Evolutionary conservation across 2,329 filamentous ascomycete genomes (phyloP).

Genomic region (Gnomoniopsis sp.): DNA sequence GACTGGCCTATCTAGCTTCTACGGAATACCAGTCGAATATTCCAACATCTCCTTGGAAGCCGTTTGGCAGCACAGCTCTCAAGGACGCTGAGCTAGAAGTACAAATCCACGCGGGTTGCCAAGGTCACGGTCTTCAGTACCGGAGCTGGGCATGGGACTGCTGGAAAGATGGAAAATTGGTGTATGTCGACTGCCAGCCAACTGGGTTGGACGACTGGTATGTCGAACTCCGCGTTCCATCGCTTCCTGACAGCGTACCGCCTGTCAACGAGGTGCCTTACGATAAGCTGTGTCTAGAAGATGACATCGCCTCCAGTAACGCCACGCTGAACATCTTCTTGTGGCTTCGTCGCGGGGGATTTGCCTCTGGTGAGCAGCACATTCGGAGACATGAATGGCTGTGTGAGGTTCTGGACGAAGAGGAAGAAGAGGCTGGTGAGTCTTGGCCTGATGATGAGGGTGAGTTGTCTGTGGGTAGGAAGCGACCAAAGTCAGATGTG

Average conservation of each 20-base stretch:
- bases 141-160: slow-evolving; percentile 1
- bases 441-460: background rate
- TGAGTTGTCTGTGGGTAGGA: background rate
- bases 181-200: background rate
- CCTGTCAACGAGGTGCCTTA: background rate
- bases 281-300: background rate
- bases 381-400: slow-evolving; percentile 3
- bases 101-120: too few relatives aligned
- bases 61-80: too few relatives aligned
- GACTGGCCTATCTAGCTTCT: slow-evolving; percentile 1
- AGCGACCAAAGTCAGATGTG: background rate
- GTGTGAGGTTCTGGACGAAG: background rate
- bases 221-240: background rate
- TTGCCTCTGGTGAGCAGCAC: background rate
- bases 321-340: slow-evolving; percentile 2
- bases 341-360: too few relatives aligned
- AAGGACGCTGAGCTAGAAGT: too few relatives aligned
- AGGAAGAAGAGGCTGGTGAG: background rate
- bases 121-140: too few relatives aligned
- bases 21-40: too few relatives aligned
- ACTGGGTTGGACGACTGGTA: background rate
- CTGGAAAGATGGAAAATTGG: background rate
- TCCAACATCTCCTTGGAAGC: too few relatives aligned
- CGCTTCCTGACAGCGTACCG: too few relatives aligned
- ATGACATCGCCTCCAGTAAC: background rate